Evolutionary conservation across 1,284 basidiomycete species (phyloP).

Genomic region (Singerocomus inundabilis): DNA sequence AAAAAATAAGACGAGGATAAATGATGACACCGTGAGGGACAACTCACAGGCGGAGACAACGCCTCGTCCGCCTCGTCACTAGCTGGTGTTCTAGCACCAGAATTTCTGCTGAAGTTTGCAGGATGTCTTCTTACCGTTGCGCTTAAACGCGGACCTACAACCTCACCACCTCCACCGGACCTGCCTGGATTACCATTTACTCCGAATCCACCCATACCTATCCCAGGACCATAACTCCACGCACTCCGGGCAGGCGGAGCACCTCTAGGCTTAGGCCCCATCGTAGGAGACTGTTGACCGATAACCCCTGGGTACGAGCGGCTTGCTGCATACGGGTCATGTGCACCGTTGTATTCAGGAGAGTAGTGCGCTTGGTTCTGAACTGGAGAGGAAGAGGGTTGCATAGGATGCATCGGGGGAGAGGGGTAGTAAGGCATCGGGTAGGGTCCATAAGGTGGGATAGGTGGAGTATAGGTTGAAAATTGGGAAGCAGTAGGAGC

Average conservation of each 20-base stretch:
- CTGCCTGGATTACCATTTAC: slow-evolving; percentile 25
- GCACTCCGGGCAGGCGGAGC: slow-evolving; percentile 48
- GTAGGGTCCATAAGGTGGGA: slow-evolving; percentile 42
- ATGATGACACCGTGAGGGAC: slow-evolving; percentile 11
- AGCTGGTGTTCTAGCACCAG: slow-evolving; percentile 55
- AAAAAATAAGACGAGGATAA: neutral
- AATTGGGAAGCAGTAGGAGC: slow-evolving; percentile 36
- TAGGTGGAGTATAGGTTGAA: slow-evolving; percentile 38
- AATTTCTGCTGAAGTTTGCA: slow-evolving; percentile 47
- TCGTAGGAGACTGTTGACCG: slow-evolving; percentile 30
- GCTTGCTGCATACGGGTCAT: slow-evolving; percentile 29
- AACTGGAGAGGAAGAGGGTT: slow-evolving; percentile 34
- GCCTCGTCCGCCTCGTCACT: slow-evolving; percentile 77
- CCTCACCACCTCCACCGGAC: slow-evolving; percentile 38
- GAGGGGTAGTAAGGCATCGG: slow-evolving; percentile 49
- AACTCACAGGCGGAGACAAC: slow-evolving; percentile 69
- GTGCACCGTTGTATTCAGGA: slow-evolving; percentile 32
- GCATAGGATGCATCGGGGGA: slow-evolving; percentile 40
- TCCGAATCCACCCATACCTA: slow-evolving; percentile 44
- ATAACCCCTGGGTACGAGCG: slow-evolving; percentile 28
- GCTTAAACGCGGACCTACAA: slow-evolving; percentile 63
- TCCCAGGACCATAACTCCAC: slow-evolving; percentile 70
- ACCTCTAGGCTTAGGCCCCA: slow-evolving; percentile 35
- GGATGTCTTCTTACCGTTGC: slow-evolving; percentile 49
- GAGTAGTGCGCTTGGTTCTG: slow-evolving; percentile 33